Evolutionary conservation across 2,329 filamentous ascomycete genomes (phyloP), one percentile per base, ranked within the genome.

Genomic region (Pseudocercospora eumusae): DNA sequence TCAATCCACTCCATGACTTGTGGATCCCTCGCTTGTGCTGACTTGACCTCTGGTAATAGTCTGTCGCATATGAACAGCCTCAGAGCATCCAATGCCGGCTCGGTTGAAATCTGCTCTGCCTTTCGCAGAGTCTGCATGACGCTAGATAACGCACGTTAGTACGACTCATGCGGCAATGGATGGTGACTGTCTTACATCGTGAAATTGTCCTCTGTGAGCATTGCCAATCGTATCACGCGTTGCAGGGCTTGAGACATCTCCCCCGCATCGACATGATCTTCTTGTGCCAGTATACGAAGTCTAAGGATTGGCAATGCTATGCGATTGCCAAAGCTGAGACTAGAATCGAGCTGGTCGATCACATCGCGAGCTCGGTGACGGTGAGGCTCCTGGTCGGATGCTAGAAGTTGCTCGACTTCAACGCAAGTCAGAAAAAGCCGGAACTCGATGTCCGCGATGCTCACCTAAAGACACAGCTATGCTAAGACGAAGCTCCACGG

Each of bases 81-180:
- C 2, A 96, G 76, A 0, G 63, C 79, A 80, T 53, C n/a, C 28
- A 21, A 54, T 10, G 64, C 53, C 3, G 60, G 36, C 13, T 54
- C 28, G 9, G 54, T 44, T 2, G 61, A 42, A n/a, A 60, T 21
- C n/a, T 74, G 70, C 60, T 86, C 84, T 2, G 95, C 77, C 64
- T 84, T 86, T 59, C 87, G 84, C 52, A 92, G 83, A 66, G 91
- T 85, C 68, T 88, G 81, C 66, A 92, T 79, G 11, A 95, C 73
- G 2, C 77, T 80, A 59, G 7, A 36, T n/a, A 49, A 42, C 63
- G 27, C 64, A 56, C 45, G n/a, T 31, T 18, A 49, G 53, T 28
- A 18, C 18, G 8, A 8, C 10, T 1, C 1, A 54, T 54, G 28
- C 21, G 33, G 10, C 9, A n/a, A 13, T 9, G 23, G 5, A 28